Base-by-base conservation (phyloP, 2,329 filamentous ascomycete genomes). In the Ascochyta viciae-villosae region DNA sequence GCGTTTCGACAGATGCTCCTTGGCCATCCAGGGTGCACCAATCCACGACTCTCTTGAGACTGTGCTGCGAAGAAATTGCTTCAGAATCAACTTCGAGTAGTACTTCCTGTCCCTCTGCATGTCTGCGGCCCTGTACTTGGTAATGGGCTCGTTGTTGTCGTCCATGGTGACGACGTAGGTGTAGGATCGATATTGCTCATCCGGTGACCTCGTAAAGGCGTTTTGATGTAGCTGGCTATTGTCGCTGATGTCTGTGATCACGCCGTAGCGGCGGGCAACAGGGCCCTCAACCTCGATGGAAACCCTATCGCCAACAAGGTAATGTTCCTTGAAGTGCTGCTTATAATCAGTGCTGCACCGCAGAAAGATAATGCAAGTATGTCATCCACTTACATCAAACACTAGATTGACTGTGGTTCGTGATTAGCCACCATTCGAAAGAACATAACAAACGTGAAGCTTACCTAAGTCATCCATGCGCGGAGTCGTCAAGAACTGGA, bases 11-110 rank as follows among this genome's bases (percentile, higher is more conserved):
- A 96, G 87, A 50, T 92, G 88, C 33, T 89, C 85, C 77, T 96
- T 97, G 16, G 98, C 94, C 51, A 96, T 80, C 95, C 95, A 99
- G 0, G 95, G 94, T 0, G 95, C 95, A n/a, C 94, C 94, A 58
- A 88, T 94, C 92, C 93, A 98, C 4, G 92, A 86, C 70, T 98
- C 95, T 58, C 94, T 83, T 2, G 88, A 89, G n/a, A 97, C 89
- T 0, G 92, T 95, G 76, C 96, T 93, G 74, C 96, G 96, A 62
- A 99, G 91, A 64, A 97, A 99, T 6, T 92, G 92, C 31, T 94
- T 88, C 37, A 99, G 82, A 74, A 97, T 93, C 44, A 93, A 88
- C 77, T 99, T 98, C 26, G 94, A 97, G 73, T 98, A 99, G 42
- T 91, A 85, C 67, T 94, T 96, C 48, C 92, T 87, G 72, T 97